A percentile compares a stretch with the other conserved stretches of the same genome.
These are phyloP conservation scores for Gliomastix tumulicola DNA, from an alignment of 2,329 filamentous ascomycete genomes.

Conservation along the genomic window DNA sequence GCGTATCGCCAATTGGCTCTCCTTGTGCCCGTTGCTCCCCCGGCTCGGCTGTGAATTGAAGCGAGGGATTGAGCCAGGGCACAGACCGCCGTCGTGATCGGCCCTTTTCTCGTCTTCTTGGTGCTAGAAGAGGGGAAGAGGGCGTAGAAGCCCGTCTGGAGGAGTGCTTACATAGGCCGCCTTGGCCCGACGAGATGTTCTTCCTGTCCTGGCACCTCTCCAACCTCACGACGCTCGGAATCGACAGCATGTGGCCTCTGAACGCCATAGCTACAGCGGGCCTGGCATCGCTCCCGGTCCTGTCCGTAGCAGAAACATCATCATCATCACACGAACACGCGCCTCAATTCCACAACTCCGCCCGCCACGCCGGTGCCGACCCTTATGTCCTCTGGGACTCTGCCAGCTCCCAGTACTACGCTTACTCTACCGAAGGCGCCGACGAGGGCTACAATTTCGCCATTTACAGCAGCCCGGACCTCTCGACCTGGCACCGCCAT, in stretches of 20 bases:
- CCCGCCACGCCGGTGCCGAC: slow-evolving; percentile 21
- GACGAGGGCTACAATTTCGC: slow-evolving; percentile 22
- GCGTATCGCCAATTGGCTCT: too few species aligned
- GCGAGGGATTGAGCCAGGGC: background rate
- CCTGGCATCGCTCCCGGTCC: background rate
- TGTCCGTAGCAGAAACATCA: background rate
- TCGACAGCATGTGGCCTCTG: too few species aligned
- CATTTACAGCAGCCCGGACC: slow-evolving; percentile 25
- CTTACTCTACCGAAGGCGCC: slow-evolving; percentile 26
- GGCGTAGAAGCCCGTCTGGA: background rate
- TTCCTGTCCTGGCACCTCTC: too few species aligned
- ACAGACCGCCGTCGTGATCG: background rate
- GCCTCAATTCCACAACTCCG: slow-evolving; percentile 24
- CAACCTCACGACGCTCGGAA: too few species aligned
- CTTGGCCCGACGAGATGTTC: too few species aligned
- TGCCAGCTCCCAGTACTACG: slow-evolving; percentile 19
- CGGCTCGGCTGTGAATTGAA: background rate
- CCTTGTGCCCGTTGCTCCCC: too few species aligned
- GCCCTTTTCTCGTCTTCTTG: background rate
- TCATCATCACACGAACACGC: background rate
- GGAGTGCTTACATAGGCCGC: background rate
- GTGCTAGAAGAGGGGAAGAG: background rate
- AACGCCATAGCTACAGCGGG: background rate
- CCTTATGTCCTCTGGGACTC: slow-evolving; percentile 23
- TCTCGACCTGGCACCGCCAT: slow-evolving; percentile 24